These are phyloP conservation scores for Microdochium nivale DNA, from an alignment of 2,329 filamentous ascomycete genomes.

Conservation along the genomic window DNA sequence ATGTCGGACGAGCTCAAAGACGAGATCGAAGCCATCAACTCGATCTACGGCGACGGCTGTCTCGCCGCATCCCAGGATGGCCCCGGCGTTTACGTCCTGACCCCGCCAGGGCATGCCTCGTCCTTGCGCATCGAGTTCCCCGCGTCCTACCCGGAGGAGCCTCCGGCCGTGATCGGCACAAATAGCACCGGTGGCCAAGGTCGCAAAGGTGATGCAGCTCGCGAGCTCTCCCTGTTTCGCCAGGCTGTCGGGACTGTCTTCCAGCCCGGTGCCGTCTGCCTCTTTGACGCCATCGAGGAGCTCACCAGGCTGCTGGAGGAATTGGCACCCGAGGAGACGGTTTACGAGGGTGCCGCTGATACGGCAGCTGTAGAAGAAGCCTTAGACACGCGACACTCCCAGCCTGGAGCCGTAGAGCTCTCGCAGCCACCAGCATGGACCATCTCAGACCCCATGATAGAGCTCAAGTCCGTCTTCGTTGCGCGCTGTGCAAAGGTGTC, in stretches of 20 bases:
- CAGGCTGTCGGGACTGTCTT: conserved; percentile 61
- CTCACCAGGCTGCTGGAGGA: conserved; percentile 37
- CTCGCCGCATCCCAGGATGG: conserved; percentile 34
- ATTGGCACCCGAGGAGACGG: conserved; percentile 15
- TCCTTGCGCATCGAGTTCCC: conserved; percentile 63
- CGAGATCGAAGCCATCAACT: conserved; percentile 75
- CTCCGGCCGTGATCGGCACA: conserved; percentile 67
- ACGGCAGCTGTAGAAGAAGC: conserved; percentile 1
- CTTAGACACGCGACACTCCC: conserved; percentile 3
- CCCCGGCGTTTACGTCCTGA: conserved; percentile 48
- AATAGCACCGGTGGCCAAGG: conserved; percentile 65
- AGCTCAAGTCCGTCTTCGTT: conserved; percentile 83
- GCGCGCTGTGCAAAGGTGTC: conserved; percentile 65
- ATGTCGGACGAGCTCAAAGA: conserved; percentile 58
- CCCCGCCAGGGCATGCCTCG: conserved; percentile 51
- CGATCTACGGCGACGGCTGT: conserved; percentile 68
- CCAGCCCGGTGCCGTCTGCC: conserved; percentile 66
- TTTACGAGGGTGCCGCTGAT: conserved; percentile 6
- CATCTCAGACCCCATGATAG: conserved; percentile 63
- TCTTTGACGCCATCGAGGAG: conserved; percentile 87
- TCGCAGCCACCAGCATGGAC: conserved; percentile 53
- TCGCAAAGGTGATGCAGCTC: conserved; percentile 62
- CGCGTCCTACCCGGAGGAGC: conserved; percentile 61
- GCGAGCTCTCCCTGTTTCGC: conserved; percentile 61
- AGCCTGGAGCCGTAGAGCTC: conserved; percentile 5